These are phyloP conservation scores for Adiantum capillusveneris DNA, from an alignment of 75 land plant species.

Conservation along the genomic window DNA sequence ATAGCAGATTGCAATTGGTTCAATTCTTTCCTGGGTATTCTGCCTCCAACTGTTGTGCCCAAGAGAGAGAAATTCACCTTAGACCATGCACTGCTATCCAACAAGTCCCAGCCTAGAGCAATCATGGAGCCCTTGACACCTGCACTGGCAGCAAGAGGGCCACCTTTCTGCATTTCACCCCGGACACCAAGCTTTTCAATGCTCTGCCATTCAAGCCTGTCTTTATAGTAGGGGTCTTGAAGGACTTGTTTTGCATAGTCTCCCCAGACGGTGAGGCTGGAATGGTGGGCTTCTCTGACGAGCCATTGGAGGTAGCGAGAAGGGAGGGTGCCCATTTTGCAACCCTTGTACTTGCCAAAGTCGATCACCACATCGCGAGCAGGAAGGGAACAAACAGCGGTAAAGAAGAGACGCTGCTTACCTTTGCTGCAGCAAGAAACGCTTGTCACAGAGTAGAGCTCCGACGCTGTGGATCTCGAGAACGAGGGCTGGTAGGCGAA, in stretches of 20 bases:
- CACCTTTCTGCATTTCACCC: neutral
- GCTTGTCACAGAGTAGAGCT: no score
- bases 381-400: neutral
- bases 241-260: slow-evolving; percentile 57
- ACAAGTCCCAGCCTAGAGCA: slow-evolving; percentile 64
- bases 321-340: slow-evolving; percentile 29
- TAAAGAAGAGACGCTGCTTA: neutral
- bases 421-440: no score
- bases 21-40: slow-evolving; percentile 42
- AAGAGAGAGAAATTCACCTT: slow-evolving; percentile 44
- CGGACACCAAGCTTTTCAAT: slow-evolving; percentile 26
- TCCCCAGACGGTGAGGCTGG: slow-evolving; percentile 41
- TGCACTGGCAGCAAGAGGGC: neutral
- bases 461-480: no score
- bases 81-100: slow-evolving; percentile 48
- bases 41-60: slow-evolving; percentile 58
- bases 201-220: slow-evolving; percentile 73
- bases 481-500: no score
- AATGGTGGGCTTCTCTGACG: slow-evolving; percentile 27
- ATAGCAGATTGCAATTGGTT: no score
- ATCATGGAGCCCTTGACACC: slow-evolving; percentile 29
- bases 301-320: slow-evolving; percentile 59
- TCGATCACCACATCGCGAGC: slow-evolving; percentile 23
- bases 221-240: slow-evolving; percentile 53
- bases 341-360: slow-evolving; percentile 26